Percentiles rank a stretch among this genome's conserved stretches.
Conservation (phyloP, 139 green algal genomes). For the Mesotaenium endlicherianum region DNA sequence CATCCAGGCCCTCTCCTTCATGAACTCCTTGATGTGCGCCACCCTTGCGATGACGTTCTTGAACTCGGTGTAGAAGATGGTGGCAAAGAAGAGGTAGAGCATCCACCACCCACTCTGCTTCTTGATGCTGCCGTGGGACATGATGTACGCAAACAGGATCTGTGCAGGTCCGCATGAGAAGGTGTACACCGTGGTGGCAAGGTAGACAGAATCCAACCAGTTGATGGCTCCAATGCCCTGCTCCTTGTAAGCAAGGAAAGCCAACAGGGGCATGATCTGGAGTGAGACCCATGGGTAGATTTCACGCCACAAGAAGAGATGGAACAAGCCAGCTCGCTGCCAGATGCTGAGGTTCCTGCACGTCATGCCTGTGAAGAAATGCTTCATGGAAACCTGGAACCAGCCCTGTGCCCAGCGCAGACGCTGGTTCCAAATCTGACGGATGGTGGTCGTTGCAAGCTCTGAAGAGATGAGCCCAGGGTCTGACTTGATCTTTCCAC, state of each 20-base stretch:
- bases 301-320: slow-evolving; percentile 41
- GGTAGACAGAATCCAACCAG: slow-evolving; percentile 38
- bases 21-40: slow-evolving; percentile 45
- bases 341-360: slow-evolving; percentile 21
- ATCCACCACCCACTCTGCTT: slow-evolving; percentile 28
- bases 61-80: slow-evolving; percentile 44
- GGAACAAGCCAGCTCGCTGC: slow-evolving; percentile 24
- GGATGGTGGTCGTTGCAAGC: slow-evolving; percentile 27
- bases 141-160: slow-evolving; percentile 22
- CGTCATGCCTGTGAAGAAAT: slow-evolving; percentile 24
- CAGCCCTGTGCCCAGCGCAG: slow-evolving; percentile 49
- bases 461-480: slow-evolving; percentile 36
- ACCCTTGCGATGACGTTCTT: slow-evolving; percentile 43
- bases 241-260: slow-evolving; percentile 43
- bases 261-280: slow-evolving; percentile 42
- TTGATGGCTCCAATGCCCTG: slow-evolving; percentile 30
- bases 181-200: slow-evolving; percentile 36
- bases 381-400: slow-evolving; percentile 45
- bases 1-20: slow-evolving; percentile 47
- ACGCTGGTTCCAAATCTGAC: slow-evolving; percentile 45
- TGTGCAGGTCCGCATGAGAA: slow-evolving; percentile 39
- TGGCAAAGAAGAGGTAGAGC: slow-evolving; percentile 28
- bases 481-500: slow-evolving; percentile 35
- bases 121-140: slow-evolving; percentile 17
- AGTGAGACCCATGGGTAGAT: slow-evolving; percentile 38